These are phyloP conservation scores for Kwoniella sp. DNA, from an alignment of 768 basidiomycete genomes.

Conservation along the genomic window DNA sequence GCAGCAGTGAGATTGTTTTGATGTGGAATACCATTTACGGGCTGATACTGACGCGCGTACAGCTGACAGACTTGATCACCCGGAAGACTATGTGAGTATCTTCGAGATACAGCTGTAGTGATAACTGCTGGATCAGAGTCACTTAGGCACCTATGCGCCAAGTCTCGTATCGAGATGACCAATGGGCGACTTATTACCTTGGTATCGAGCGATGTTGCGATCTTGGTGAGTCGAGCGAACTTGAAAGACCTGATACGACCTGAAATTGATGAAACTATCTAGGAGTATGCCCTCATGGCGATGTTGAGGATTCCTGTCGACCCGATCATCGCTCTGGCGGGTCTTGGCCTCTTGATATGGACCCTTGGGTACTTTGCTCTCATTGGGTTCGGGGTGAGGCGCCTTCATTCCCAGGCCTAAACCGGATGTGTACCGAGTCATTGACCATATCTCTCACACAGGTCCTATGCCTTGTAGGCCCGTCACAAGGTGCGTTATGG, in stretches of 20 bases:
- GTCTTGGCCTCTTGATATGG: conserved; percentile 61
- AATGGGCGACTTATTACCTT: conserved; percentile 68
- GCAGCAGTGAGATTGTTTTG: no score
- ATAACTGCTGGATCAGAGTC: neutral
- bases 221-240: neutral
- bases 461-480: conserved; percentile 58
- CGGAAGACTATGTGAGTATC: neutral
- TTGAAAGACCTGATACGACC: neutral
- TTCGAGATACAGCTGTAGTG: neutral
- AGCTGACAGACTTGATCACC: neutral
- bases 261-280: no score
- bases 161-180: conserved; percentile 59
- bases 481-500: conserved; percentile 53
- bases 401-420: neutral
- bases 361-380: conserved; percentile 69
- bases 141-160: conserved; percentile 57
- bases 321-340: conserved; percentile 58
- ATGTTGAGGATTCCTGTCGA: conserved; percentile 3
- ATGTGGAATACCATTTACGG: no score
- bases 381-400: conserved; percentile 52
- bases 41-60: neutral
- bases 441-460: neutral
- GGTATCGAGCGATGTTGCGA: conserved; percentile 53
- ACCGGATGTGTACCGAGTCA: neutral
- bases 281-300: neutral